Base-by-base conservation (phyloP, 192 early-diverging fungal species). In the Backusella tarrabulga region DNA sequence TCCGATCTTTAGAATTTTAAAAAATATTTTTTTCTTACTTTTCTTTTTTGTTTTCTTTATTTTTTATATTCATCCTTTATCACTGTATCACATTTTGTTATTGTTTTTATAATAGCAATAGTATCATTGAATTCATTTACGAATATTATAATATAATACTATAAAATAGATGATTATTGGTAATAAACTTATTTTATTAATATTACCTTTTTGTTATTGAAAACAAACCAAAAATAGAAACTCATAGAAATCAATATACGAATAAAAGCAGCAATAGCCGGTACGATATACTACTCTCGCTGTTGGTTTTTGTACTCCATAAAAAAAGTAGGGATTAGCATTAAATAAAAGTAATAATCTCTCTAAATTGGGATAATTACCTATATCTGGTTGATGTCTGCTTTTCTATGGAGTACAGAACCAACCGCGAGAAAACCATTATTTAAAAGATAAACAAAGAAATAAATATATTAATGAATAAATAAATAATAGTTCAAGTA, bases 401-500 rank as follows among this genome's bases (percentile, higher is more conserved):
- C 32, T 32, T 32, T 32, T 32, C 32, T 3, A 32, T 3, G 2
- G 32, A 32, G 32, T 32, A 32, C 32, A 32, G 3, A 32, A 32
- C 8, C n/a, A 21, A 21, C 23, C 23, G 8, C n/a, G 8, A 21
- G 21, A 56, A 56, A 19, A 56, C 9, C 21, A 40, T 40, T 40
- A 40, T 40, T 40, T 40, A 40, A 40, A 11, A 40, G 11, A 40
- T 7, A 40, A 40, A 3, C 38, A 40, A 40, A 40, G 38, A 1
- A 63, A 63, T 63, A 29, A 63, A 63, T 63, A 21, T 29, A 63
- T 14, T 26, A 63, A 63, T 12, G 3, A 29, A 63, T 63, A 63
- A 63, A 26, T 29, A 63, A 63, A 63, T 29, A 29, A 63, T 63
- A 63, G 56, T 29, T 63, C 56, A 63, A 63, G 56, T 63, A 63